A percentile compares a stretch with the other conserved stretches of the same genome.
phyloP scores from a whole-genome alignment of 2,329 filamentous ascomycete genomes.

The Pyrenophora tritici-repentis region DNA sequence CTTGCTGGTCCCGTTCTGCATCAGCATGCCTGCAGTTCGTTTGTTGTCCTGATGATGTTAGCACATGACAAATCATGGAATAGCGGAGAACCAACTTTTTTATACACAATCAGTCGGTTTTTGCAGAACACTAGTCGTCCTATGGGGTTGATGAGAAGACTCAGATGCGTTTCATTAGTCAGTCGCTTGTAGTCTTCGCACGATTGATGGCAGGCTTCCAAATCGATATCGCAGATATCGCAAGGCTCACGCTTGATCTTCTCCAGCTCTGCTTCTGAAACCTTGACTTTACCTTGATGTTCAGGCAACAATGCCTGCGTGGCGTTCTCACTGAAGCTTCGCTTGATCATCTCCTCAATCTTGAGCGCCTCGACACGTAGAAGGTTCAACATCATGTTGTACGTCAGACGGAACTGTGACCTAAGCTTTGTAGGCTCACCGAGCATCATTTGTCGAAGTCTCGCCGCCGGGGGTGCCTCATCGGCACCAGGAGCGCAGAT shows the following conservation, averaged over 20 bases:
- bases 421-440: slow-evolving; percentile 93
- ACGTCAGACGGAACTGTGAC: slow-evolving; percentile 95
- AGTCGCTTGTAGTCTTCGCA: slow-evolving; percentile 78
- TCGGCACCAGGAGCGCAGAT: slow-evolving; percentile 81
- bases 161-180: slow-evolving; percentile 79
- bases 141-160: slow-evolving; percentile 77
- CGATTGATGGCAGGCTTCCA: slow-evolving; percentile 81
- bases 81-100: slow-evolving; percentile 53
- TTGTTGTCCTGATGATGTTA: slow-evolving; percentile 67
- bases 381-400: slow-evolving; percentile 99
- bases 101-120: slow-evolving; percentile 81
- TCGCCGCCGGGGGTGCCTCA: slow-evolving; percentile 82
- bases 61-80: slow-evolving; percentile 21
- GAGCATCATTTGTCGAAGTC: slow-evolving; percentile 90
- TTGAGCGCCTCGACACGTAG: slow-evolving; percentile 94
- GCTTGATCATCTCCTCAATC: slow-evolving; percentile 99
- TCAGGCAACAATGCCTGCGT: slow-evolving; percentile 93
- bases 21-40: slow-evolving; percentile 78
- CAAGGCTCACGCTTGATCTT: slow-evolving; percentile 89
- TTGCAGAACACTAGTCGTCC: slow-evolving; percentile 78
- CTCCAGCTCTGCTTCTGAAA: slow-evolving; percentile 88
- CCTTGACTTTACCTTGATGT: slow-evolving; percentile 90
- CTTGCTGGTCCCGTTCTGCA: slow-evolving; percentile 73
- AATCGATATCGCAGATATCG: slow-evolving; percentile 75
- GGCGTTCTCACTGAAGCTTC: slow-evolving; percentile 97